These are phyloP conservation scores for Aspergillus jensenii DNA, from an alignment of 2,329 filamentous ascomycete genomes.

Conservation along the genomic window DNA sequence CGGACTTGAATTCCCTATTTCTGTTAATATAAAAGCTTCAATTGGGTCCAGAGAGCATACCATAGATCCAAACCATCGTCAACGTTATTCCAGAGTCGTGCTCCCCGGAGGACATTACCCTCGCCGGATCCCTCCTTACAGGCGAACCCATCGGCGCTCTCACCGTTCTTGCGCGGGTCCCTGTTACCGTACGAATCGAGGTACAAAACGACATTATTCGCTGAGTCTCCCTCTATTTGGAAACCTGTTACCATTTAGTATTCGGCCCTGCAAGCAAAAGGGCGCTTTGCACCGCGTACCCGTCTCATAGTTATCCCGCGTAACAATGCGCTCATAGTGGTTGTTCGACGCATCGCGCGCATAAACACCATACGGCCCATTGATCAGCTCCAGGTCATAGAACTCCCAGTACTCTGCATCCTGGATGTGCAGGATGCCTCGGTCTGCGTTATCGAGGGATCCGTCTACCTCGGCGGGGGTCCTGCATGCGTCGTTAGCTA, in stretches of 20 bases:
- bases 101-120: conserved; percentile 15
- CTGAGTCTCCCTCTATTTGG: conserved; percentile 13
- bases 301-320: conserved; percentile 19
- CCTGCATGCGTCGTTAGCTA: neutral
- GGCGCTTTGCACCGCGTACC: neutral
- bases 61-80: conserved; percentile 20
- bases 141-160: conserved; percentile 20
- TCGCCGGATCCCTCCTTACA: conserved; percentile 19
- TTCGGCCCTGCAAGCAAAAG: neutral
- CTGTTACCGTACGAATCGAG: conserved; percentile 20
- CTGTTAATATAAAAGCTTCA: neutral
- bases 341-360: conserved; percentile 18
- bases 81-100: conserved; percentile 19
- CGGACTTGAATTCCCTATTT: conserved; percentile 19
- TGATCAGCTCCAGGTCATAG: conserved; percentile 18
- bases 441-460: conserved; percentile 12
- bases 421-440: conserved; percentile 18
- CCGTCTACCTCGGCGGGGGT: conserved; percentile 13
- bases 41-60: neutral
- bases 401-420: conserved; percentile 20
- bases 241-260: conserved; percentile 7
- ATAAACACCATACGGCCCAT: conserved; percentile 20
- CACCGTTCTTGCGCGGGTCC: conserved; percentile 20
- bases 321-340: conserved; percentile 17
- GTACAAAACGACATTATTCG: conserved; percentile 18